Conservation (phyloP, 495 filamentous ascomycete genomes). For the Penicillium pancosmium region DNA sequence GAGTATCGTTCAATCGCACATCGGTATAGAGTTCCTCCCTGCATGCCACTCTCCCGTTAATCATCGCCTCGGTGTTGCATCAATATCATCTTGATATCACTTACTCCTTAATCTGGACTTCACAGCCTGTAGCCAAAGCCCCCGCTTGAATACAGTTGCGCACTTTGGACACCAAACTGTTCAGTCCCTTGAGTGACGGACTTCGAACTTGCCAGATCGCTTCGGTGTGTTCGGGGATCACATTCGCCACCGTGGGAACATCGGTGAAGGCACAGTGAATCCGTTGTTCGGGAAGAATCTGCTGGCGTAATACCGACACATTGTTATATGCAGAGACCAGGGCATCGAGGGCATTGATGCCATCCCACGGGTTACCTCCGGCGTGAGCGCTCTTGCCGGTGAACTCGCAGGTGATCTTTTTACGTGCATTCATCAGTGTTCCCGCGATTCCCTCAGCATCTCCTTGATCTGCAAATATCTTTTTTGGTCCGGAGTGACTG, state of each 20-base stretch:
- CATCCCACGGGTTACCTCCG: slow-evolving; percentile 65
- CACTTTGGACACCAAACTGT: slow-evolving; percentile 53
- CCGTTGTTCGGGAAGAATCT: slow-evolving; percentile 62
- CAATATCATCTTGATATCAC: background rate
- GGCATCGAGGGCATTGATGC: slow-evolving; percentile 66
- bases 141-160: slow-evolving; percentile 62
- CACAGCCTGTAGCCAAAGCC: slow-evolving; percentile 61
- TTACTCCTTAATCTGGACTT: slow-evolving; percentile 49
- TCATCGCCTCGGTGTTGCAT: background rate
- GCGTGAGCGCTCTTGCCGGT: slow-evolving; percentile 52
- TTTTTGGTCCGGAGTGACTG: slow-evolving; percentile 35
- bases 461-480: slow-evolving; percentile 32
- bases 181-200: slow-evolving; percentile 47
- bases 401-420: slow-evolving; percentile 40
- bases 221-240: slow-evolving; percentile 61
- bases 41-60: background rate
- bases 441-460: slow-evolving; percentile 34
- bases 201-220: slow-evolving; percentile 56
- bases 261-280: slow-evolving; percentile 62
- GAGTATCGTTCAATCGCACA: slow-evolving; percentile 60
- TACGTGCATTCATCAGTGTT: slow-evolving; percentile 41
- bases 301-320: slow-evolving; percentile 62
- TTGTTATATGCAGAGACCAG: slow-evolving; percentile 64
- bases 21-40: slow-evolving; percentile 56
- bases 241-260: slow-evolving; percentile 61